phyloP scores from a whole-genome alignment of 176 grass and related monocot species.

The Typha latifolia region DNA sequence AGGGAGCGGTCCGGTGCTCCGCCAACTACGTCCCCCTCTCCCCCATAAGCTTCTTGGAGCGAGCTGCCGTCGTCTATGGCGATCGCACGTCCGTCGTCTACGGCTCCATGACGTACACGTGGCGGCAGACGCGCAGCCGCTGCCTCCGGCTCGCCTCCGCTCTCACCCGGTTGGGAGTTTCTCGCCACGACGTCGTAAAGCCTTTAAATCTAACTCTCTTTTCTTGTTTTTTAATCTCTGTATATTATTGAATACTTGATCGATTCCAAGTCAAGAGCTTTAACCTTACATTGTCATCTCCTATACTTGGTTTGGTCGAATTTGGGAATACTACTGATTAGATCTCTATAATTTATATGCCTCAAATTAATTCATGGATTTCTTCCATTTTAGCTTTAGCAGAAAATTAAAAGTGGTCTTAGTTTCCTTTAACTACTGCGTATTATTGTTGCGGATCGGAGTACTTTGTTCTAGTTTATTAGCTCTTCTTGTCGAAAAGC shows the following conservation, averaged over 20 bases:
- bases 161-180: conserved; percentile 43
- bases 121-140: conserved; percentile 53
- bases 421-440: too few species aligned
- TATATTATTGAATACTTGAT: neutral
- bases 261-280: neutral
- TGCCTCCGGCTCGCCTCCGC: conserved; percentile 73
- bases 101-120: conserved; percentile 33
- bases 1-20: conserved; percentile 46
- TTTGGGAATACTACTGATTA: too few species aligned
- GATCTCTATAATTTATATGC: too few species aligned
- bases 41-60: conserved; percentile 74
- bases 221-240: neutral
- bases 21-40: conserved; percentile 87
- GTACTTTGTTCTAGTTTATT: too few species aligned
- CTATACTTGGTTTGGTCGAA: too few species aligned
- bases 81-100: conserved; percentile 7
- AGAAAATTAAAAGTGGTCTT: too few species aligned
- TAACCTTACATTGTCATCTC: too few species aligned
- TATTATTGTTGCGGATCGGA: too few species aligned
- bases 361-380: too few species aligned
- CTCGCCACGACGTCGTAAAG: conserved; percentile 48
- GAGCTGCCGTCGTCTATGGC: conserved; percentile 31
- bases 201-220: neutral
- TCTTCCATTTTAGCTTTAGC: too few species aligned
- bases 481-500: too few species aligned